A percentile compares a stretch with the other conserved stretches of the same genome.
These are phyloP conservation scores for Albugo candida DNA, from an alignment of 352 stramenopile species.

Conservation along the genomic window DNA sequence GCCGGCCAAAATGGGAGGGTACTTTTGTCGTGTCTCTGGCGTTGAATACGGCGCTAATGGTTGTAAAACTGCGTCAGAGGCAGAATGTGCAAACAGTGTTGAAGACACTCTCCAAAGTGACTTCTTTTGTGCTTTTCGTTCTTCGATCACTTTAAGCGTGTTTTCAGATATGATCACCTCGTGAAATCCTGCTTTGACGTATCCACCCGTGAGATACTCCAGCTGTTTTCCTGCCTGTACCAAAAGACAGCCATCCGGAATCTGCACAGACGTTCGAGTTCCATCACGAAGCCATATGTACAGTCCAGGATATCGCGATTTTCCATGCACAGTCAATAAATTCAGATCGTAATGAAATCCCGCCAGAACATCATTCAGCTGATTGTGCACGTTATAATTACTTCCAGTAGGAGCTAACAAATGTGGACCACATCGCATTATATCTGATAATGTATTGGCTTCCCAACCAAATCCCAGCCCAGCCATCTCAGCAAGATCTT, in stretches of 20 bases:
- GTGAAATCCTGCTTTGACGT: slow-evolving; percentile 84
- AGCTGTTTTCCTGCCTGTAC: slow-evolving; percentile 83
- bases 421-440: slow-evolving; percentile 75
- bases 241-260: slow-evolving; percentile 80
- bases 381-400: slow-evolving; percentile 69
- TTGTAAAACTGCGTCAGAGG: slow-evolving; percentile 72
- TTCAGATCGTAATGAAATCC: slow-evolving; percentile 91
- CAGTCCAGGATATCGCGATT: slow-evolving; percentile 80
- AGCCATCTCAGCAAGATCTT: slow-evolving; percentile 72
- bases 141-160: slow-evolving; percentile 54
- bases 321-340: slow-evolving; percentile 86
- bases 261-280: slow-evolving; percentile 64
- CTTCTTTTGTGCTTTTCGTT: slow-evolving; percentile 41
- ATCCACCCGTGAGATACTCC: slow-evolving; percentile 82
- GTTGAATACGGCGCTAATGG: slow-evolving; percentile 69
- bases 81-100: slow-evolving; percentile 84
- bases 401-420: slow-evolving; percentile 80
- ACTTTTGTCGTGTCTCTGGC: slow-evolving; percentile 32
- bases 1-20: slow-evolving; percentile 66
- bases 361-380: slow-evolving; percentile 70
- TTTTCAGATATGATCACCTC: slow-evolving; percentile 73
- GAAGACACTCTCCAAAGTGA: slow-evolving; percentile 82
- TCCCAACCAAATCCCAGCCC: slow-evolving; percentile 72
- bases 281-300: slow-evolving; percentile 82
- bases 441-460: slow-evolving; percentile 48